Evolutionary conservation across 2,329 filamentous ascomycete species (phyloP), one percentile per base, ranked within the genome.

Genomic region (Metarhizium humberi): DNA sequence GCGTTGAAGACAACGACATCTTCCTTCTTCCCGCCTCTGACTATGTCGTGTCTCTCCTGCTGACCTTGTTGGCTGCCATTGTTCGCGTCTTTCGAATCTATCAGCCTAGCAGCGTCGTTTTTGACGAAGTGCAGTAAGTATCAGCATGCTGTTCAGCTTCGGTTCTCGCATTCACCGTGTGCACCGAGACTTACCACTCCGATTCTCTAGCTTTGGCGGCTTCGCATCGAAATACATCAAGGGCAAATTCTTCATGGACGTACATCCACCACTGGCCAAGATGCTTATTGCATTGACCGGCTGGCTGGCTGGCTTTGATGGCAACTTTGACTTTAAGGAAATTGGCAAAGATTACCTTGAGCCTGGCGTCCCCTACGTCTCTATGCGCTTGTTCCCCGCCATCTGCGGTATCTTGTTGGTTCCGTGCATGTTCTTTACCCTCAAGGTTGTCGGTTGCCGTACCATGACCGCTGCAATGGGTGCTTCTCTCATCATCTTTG

Each of bases 161-260:
- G n/a, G 18, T 51, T 50, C 54, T 48, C 20, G 4, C 25, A 14
- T 30, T 4, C 20, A 52, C 55, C 32, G 43, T 53, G 62, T 64
- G 58, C 63, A 14, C 45, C 45, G 30, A 20, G 1, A n/a, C 45
- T 48, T 20, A 48, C 56, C 14, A n/a, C 46, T 34, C 20, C 51
- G 30, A 58, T 60, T 51, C 30, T 60, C 61, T 66, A 96, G 91
- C 75, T 99, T 99, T 71, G 94, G 94, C 71, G 94, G 94, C 51
- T 99, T 99, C 70, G 94, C 94, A 61, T 90, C 88, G 64, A 99
- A 99, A 74, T 99, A 99, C 73, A 97, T 99, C 80, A 97, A 99
- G 79, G 94, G 94, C 67, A 87, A 81, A 70, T 99, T 99, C 81
- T 99, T 99, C 73, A 99, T 99, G 94, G 94, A 99, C 70, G 94